phyloP scores from a whole-genome alignment of 2,329 filamentous ascomycete genomes.

The Trichoderma breve region DNA sequence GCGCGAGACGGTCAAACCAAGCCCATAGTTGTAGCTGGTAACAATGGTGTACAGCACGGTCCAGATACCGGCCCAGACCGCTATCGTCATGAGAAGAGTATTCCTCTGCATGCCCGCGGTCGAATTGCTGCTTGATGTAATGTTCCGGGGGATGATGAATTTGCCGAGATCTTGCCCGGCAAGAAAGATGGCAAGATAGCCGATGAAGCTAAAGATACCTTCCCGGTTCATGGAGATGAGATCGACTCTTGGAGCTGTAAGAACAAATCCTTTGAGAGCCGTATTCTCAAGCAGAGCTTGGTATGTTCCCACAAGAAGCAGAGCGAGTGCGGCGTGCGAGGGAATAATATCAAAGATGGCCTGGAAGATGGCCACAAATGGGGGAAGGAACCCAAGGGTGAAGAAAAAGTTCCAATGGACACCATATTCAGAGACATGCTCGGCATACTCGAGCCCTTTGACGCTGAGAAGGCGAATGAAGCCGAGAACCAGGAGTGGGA shows the following conservation, averaged over 20 bases:
- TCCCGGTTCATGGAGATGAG: constrained; percentile 89
- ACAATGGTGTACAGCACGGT: constrained; percentile 65
- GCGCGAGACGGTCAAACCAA: constrained; percentile 76
- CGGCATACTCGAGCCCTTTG: constrained; percentile 92
- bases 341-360: constrained; percentile 67
- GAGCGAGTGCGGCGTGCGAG: constrained; percentile 72
- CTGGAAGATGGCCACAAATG: constrained; percentile 83
- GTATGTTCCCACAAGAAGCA: constrained; percentile 68
- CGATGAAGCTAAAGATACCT: constrained; percentile 90
- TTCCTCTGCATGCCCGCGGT: constrained; percentile 49
- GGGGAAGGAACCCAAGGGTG: constrained; percentile 82
- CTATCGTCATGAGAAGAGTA: constrained; percentile 62
- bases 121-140: constrained; percentile 43
- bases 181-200: constrained; percentile 93
- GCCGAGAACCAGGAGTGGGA: constrained; percentile 79
- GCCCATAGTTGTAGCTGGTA: constrained; percentile 67
- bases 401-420: constrained; percentile 99
- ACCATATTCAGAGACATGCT: constrained; percentile 96
- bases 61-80: constrained; percentile 67
- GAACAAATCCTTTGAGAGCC: constrained; percentile 74
- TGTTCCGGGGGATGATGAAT: constrained; percentile 66
- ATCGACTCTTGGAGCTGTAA: constrained; percentile 75
- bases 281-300: constrained; percentile 75
- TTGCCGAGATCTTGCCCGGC: constrained; percentile 82
- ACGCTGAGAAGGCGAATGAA: constrained; percentile 80